Percentiles rank a stretch among this genome's conserved stretches.
Conservation (phyloP, 441 rosid genomes). For the Hura crepitans region DNA sequence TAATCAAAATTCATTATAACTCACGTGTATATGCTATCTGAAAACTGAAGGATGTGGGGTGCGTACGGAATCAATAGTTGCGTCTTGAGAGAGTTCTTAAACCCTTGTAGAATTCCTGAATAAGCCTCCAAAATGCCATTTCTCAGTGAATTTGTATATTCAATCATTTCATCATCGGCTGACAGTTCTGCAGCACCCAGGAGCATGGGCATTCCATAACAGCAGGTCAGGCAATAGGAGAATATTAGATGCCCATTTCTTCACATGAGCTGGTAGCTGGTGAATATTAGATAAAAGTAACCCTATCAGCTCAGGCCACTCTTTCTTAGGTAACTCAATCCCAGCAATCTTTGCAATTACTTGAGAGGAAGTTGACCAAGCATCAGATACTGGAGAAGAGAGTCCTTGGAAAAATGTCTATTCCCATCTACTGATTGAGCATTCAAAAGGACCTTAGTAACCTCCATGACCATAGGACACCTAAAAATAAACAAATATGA, state of each 20-base stretch:
- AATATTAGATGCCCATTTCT: too few relatives aligned
- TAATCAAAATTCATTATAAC: conserved; percentile 15
- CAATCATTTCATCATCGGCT: conserved; percentile 51
- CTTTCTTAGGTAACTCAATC: conserved; percentile 48
- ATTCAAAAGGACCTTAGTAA: conserved; percentile 45
- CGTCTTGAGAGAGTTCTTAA: conserved; percentile 48
- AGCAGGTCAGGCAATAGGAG: too few relatives aligned
- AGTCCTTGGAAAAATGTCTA: conserved; percentile 36
- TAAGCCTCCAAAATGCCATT: conserved; percentile 60
- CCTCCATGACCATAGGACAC: conserved; percentile 52
- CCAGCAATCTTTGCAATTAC: conserved; percentile 51
- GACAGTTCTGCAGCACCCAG: conserved; percentile 58
- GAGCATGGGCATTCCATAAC: conserved; percentile 59
- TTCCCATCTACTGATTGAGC: conserved; percentile 50
- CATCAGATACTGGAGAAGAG: conserved; percentile 43
- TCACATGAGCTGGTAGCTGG: conserved; percentile 43
- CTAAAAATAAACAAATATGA: conserved; percentile 27
- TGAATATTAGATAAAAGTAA: conserved; percentile 41
- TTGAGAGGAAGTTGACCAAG: conserved; percentile 47
- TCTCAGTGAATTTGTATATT: conserved; percentile 52
- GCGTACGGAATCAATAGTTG: conserved; percentile 57
- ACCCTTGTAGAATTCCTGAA: conserved; percentile 61
- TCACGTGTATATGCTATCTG: conserved; percentile 56
- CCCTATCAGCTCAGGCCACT: conserved; percentile 52
- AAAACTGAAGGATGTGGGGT: conserved; percentile 48